Evolutionary conservation across 768 basidiomycete species (phyloP), one percentile per base, ranked within the genome.

Genomic region (Dioszegia crocea): DNA sequence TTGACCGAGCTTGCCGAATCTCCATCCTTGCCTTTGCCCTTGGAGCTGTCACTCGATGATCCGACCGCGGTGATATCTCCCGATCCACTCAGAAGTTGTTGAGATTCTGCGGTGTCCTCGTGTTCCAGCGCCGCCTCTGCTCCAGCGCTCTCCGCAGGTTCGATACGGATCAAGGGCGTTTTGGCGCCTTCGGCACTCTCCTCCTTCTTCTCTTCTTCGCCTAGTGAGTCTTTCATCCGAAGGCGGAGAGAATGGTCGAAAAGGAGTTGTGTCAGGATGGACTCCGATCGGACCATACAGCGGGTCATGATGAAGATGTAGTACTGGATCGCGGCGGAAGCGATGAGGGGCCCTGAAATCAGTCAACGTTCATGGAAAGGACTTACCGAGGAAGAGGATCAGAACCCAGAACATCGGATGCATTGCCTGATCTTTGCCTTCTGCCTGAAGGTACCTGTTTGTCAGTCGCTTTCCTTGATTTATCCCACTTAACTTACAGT

Each of bases 181-280:
- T 56, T 56, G 41, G 54, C 30, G 6, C 44, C 54, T 24, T 56
- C 43, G 4, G 41, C 41, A 9, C n/a, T 50, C 19, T 47, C 58
- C n/a, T 59, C 59, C 24, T 57, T 50, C 56, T 56, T 59, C 47
- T 57, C 59, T n/a, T 66, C 64, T 17, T 70, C 71, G 10, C 68
- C 69, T 6, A 64, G 63, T 40, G 66, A 47, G 38, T 82, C 82
- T 19, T 84, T 83, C 76, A 86, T 79, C 30, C 86, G 81, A 41
- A 88, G 83, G 29, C 85, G 81, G 5, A 90, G 80, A 17, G 90
- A 87, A 67, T 91, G 89, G 40, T 88, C 88, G 78, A 92, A 93
- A 70, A 92, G 85, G 6, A 91, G 78, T 65, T 83, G 82, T 26
- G 82, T 82, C 63, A 83, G 61, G 62, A 86, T 75, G 30, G 78